A percentile compares a stretch with the other conserved stretches of the same genome.
phyloP scores from a whole-genome alignment of 2,329 filamentous ascomycete species.

The Cordyceps javanica region DNA sequence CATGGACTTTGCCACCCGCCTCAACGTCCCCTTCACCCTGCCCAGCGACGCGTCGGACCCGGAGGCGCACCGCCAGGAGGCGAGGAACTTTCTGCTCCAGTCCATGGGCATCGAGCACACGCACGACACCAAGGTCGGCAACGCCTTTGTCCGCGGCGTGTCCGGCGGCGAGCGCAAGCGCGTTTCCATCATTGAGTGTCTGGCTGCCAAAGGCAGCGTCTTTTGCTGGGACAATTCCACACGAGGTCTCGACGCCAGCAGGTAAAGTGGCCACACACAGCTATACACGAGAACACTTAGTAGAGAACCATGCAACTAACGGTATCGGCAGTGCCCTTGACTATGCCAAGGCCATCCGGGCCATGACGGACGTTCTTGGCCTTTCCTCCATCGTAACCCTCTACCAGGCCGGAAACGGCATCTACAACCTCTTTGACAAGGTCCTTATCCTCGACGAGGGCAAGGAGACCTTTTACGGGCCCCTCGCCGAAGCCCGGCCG shows the following conservation, averaged over 20 bases:
- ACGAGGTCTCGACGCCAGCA: conserved; percentile 59
- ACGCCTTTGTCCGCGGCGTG: conserved; percentile 60
- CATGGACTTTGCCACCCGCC: conserved; percentile 59
- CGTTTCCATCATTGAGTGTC: conserved; percentile 60
- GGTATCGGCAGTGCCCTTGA: conserved; percentile 41
- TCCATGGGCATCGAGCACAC: conserved; percentile 56
- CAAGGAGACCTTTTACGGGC: conserved; percentile 60
- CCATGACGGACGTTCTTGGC: conserved; percentile 57
- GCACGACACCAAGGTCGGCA: conserved; percentile 59
- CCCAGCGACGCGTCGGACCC: conserved; percentile 35
- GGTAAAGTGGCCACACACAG: conserved; percentile 28
- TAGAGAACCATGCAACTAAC: conserved; percentile 4
- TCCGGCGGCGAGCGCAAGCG: conserved; percentile 64
- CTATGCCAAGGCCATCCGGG: conserved; percentile 54
- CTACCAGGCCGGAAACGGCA: conserved; percentile 65
- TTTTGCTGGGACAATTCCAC: conserved; percentile 65
- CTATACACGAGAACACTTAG: background rate
- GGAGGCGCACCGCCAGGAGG: conserved; percentile 41
- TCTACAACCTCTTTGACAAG: conserved; percentile 66
- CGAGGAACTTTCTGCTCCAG: conserved; percentile 49
- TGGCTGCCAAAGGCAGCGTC: conserved; percentile 52
- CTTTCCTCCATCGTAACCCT: conserved; percentile 57
- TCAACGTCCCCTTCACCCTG: conserved; percentile 48
- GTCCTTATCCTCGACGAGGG: conserved; percentile 62
- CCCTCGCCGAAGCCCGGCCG: conserved; percentile 48